phyloP scores from a whole-genome alignment of 495 filamentous ascomycete genomes.

The Parathielavia hyrcaniae region DNA sequence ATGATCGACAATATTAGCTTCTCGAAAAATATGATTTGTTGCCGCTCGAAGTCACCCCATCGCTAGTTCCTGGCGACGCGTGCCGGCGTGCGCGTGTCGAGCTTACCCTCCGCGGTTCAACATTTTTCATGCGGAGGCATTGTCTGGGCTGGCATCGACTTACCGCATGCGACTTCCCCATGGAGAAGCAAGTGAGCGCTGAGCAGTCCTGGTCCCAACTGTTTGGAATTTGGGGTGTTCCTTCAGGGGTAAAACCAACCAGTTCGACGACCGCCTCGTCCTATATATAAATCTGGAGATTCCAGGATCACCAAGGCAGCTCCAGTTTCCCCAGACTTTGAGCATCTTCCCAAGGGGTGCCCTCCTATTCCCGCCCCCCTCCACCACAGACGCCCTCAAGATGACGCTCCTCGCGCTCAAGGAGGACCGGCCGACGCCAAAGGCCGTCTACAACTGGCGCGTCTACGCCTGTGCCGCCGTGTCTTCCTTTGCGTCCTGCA shows the following conservation, averaged over 20 bases:
- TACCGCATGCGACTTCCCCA: conserved; percentile 18
- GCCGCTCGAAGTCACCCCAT: neutral
- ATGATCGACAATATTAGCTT: conserved; percentile 6
- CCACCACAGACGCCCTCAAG: conserved; percentile 15
- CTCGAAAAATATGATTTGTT: conserved; percentile 19
- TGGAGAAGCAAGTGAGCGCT: conserved; percentile 21
- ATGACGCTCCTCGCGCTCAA: conserved; percentile 56
- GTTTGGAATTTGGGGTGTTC: neutral
- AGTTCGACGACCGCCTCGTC: neutral
- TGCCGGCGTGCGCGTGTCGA: neutral
- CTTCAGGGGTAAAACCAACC: conserved; percentile 10
- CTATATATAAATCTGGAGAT: conserved; percentile 19
- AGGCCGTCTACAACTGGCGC: conserved; percentile 69
- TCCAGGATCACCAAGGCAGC: conserved; percentile 5
- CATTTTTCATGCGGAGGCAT: conserved; percentile 12
- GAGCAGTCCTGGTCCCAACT: conserved; percentile 7
- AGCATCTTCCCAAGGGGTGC: conserved; percentile 1
- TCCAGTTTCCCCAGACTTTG: conserved; percentile 12
- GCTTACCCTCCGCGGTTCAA: conserved; percentile 11
- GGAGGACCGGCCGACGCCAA: conserved; percentile 60
- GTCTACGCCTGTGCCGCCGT: conserved; percentile 57
- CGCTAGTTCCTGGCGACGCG: neutral
- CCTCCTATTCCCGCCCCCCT: neutral
- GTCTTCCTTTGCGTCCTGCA: conserved; percentile 63
- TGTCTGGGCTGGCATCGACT: conserved; percentile 9